Base-by-base conservation (phyloP, 2,329 filamentous ascomycete genomes). In the Nothopassalora personata region DNA sequence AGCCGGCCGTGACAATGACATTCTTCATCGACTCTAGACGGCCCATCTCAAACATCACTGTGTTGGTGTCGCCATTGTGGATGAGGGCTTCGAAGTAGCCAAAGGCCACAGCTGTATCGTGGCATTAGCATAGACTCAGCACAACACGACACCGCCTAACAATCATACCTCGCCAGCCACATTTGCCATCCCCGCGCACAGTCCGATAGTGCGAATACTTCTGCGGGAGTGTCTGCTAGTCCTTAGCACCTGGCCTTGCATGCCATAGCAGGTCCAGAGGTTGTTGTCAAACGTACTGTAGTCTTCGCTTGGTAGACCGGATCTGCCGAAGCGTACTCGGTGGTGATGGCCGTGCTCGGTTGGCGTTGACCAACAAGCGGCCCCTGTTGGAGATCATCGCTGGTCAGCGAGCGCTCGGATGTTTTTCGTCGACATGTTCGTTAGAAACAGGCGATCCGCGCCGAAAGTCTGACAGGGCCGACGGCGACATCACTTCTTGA, bases 121-220 rank as follows among this genome's bases (percentile, higher is more conserved):
- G 51, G 34, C 60, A 33, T 78, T 59, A 77, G 64, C 53, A 43
- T 23, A 19, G 54, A 34, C 27, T 46, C 23, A 63, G 60, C 27
- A 31, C 13, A 54, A 60, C 55, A 46, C 57, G 5, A 23, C 23
- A 23, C 23, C 56, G 59, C 33, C 47, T 23, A 18, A 39, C n/a
- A 48, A 57, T 39, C 86, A 79, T 81, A 97, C 93, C 94, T 87
- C 93, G 85, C 93, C 94, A 97, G 70, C 93, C 94, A 76, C 94
- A 97, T 73, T 96, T 95, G 60, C 94, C 94, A 76, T 97, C 93
- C 55, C 94, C 93, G 74, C 89, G 87, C 73, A 96, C 86, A 10
- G 87, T 87, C 57, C 94, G 90, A 72, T 93, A 96, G 72, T 91
- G 87, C 19, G 90, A 89, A 74, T 96, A 96, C 58, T 88, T 90